These are phyloP conservation scores for Nigrospora oryzae DNA, from an alignment of 2,329 filamentous ascomycete genomes.

Conservation along the genomic window DNA sequence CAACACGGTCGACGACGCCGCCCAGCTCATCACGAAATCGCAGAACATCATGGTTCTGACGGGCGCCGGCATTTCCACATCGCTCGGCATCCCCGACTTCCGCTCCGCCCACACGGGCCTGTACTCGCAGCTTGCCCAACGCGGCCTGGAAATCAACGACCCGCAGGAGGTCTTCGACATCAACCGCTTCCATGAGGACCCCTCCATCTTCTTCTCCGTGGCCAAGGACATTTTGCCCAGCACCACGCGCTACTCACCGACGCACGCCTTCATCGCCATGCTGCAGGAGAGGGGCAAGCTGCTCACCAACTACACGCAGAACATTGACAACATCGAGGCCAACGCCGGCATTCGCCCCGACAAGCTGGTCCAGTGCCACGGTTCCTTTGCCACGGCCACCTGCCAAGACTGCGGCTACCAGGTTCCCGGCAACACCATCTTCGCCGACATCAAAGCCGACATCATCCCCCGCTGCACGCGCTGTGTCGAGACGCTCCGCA, in stretches of 20 bases:
- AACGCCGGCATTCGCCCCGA: constrained; percentile 73
- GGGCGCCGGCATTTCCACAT: constrained; percentile 93
- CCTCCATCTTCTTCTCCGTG: constrained; percentile 81
- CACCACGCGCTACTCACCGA: constrained; percentile 75
- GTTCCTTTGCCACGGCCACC: constrained; percentile 86
- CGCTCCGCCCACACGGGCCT: constrained; percentile 88
- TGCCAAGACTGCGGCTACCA: constrained; percentile 75
- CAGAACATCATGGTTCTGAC: constrained; percentile 90
- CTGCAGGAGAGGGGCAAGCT: constrained; percentile 84
- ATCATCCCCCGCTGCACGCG: constrained; percentile 68
- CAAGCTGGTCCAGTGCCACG: constrained; percentile 92
- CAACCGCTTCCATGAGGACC: constrained; percentile 74
- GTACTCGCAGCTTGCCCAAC: constrained; percentile 73
- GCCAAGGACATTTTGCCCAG: constrained; percentile 82
- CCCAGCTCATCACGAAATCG: constrained; percentile 61
- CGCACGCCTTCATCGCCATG: constrained; percentile 86
- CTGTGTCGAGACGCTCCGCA: constrained; percentile 51
- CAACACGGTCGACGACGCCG: constrained; percentile 85
- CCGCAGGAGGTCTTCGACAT: constrained; percentile 97
- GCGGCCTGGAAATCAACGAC: constrained; percentile 62
- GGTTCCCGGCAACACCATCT: constrained; percentile 69
- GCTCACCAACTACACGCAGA: constrained; percentile 95
- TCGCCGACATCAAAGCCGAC: constrained; percentile 67
- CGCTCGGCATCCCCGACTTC: constrained; percentile 93
- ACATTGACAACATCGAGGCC: constrained; percentile 93